A percentile compares a stretch with the other conserved stretches of the same genome.
Conservation (phyloP, 441 rosid species). For the Populus hybrid region DNA sequence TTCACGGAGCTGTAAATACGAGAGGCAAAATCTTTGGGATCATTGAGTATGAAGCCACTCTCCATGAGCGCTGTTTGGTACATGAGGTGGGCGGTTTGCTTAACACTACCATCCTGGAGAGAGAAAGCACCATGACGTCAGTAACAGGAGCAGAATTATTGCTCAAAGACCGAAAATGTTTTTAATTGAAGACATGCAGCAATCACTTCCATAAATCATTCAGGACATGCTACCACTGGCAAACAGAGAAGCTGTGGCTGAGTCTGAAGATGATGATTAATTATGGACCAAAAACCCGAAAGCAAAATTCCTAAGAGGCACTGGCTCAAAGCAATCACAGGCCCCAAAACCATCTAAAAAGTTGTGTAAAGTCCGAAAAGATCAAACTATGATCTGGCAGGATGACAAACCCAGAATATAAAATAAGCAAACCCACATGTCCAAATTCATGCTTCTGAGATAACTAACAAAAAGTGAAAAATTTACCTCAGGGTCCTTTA, state of each 20-base stretch:
- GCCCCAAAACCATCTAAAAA: not conserved
- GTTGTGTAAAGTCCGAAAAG: not conserved
- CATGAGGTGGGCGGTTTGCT: conserved; percentile 79
- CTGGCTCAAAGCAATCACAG: not conserved
- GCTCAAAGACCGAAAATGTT: not conserved
- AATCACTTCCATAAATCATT: not conserved
- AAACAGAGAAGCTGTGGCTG: not conserved
- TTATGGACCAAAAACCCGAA: not conserved
- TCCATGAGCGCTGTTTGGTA: conserved; percentile 93
- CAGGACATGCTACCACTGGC: not conserved
- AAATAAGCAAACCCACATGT: not conserved
- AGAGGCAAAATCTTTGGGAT: conserved; percentile 85
- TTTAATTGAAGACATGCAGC: not conserved
- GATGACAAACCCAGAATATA: not conserved
- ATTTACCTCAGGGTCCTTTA: conserved; percentile 73
- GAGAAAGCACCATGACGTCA: not conserved
- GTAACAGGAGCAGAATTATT: not conserved
- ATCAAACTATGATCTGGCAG: not conserved
- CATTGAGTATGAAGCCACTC: conserved; percentile 74
- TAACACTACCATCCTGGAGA: conserved; percentile 61
- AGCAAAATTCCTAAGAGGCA: too few relatives aligned
- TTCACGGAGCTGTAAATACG: conserved; percentile 73
- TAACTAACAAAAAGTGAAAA: not conserved
- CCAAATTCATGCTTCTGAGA: not conserved
- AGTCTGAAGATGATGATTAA: not conserved